These are phyloP conservation scores for Fusarium mexicanum DNA, from an alignment of 2,329 filamentous ascomycete species.

Conservation along the genomic window DNA sequence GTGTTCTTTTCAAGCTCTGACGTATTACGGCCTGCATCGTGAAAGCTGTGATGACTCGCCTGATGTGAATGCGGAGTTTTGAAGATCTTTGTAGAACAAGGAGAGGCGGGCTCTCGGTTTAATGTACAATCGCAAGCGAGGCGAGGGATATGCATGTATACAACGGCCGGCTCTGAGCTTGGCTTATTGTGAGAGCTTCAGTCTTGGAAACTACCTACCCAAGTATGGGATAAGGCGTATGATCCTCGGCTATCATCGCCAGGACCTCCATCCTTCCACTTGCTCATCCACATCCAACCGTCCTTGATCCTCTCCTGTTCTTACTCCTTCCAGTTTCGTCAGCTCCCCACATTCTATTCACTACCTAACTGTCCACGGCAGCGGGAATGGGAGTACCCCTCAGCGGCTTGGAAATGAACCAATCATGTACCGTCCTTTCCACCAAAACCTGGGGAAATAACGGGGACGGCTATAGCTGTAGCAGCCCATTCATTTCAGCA, in stretches of 20 bases:
- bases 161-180: background rate
- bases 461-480: constrained; percentile 23
- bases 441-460: constrained; percentile 42
- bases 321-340: constrained; percentile 20
- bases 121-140: background rate
- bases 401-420: constrained; percentile 17
- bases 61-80: background rate
- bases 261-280: background rate
- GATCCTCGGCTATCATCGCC: constrained; percentile 40
- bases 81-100: background rate
- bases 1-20: constrained; percentile 20
- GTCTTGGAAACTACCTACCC: background rate
- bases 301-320: constrained; percentile 3
- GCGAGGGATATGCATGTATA: background rate
- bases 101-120: background rate
- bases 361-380: background rate
- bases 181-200: background rate
- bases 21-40: constrained; percentile 32
- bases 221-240: background rate
- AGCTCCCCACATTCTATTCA: constrained; percentile 17
- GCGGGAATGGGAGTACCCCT: constrained; percentile 24
- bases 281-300: background rate
- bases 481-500: background rate
- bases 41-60: background rate
- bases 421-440: constrained; percentile 12